phyloP scores from a whole-genome alignment of 2,329 filamentous ascomycete species.

The Venturia carpophila region DNA sequence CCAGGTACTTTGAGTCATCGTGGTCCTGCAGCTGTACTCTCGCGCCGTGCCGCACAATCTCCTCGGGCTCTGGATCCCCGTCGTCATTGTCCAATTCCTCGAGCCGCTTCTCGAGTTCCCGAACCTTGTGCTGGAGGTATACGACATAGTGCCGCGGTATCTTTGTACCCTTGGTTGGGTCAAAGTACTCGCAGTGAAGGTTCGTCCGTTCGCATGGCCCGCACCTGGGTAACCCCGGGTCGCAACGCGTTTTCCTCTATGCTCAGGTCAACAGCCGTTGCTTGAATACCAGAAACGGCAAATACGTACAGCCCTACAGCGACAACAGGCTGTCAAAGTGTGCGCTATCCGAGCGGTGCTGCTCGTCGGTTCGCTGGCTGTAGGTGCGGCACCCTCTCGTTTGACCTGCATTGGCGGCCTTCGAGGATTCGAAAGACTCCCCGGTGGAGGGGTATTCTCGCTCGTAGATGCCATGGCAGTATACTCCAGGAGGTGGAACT shows the following conservation, averaged over 20 bases:
- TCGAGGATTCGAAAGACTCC: neutral
- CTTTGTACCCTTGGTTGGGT: slow-evolving; percentile 75
- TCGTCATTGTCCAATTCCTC: slow-evolving; percentile 68
- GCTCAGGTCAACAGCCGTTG: neutral
- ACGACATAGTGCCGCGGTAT: slow-evolving; percentile 91
- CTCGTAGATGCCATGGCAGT: neutral
- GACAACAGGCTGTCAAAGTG: slow-evolving; percentile 71
- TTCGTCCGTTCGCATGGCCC: slow-evolving; percentile 87
- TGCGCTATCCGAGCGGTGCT: slow-evolving; percentile 53
- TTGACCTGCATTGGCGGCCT: slow-evolving; percentile 15
- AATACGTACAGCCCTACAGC: slow-evolving; percentile 63
- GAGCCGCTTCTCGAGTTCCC: slow-evolving; percentile 72
- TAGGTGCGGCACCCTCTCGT: slow-evolving; percentile 13
- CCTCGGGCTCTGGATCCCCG: slow-evolving; percentile 63
- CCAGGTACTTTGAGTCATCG: slow-evolving; percentile 84
- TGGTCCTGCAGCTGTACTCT: slow-evolving; percentile 76
- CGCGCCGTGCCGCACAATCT: slow-evolving; percentile 79
- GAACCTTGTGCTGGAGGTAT: slow-evolving; percentile 79
- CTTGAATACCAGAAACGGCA: neutral
- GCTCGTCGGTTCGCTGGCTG: neutral
- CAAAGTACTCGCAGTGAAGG: slow-evolving; percentile 89
- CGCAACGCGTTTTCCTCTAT: slow-evolving; percentile 92
- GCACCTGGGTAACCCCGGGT: slow-evolving; percentile 84
- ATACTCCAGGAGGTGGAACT: neutral
- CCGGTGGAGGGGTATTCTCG: slow-evolving; percentile 3